phyloP scores from a whole-genome alignment of 2,329 filamentous ascomycete genomes.

The Nemania sp. region DNA sequence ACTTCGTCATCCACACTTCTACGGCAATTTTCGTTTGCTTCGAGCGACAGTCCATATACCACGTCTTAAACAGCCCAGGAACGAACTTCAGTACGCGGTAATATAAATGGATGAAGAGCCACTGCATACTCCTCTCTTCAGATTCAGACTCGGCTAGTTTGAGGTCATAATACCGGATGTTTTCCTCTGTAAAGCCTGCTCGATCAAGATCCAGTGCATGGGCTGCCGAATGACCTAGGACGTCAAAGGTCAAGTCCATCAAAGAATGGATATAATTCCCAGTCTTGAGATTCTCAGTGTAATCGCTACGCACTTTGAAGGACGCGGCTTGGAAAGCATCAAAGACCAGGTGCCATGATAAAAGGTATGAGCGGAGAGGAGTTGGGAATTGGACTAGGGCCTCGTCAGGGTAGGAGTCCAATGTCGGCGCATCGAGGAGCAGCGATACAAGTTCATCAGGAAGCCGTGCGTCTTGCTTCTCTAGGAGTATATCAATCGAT shows the following conservation, averaged over 20 bases:
- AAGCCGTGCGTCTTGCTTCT: constrained; percentile 71
- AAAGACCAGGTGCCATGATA: constrained; percentile 89
- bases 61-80: constrained; percentile 77
- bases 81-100: constrained; percentile 78
- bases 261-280: constrained; percentile 70
- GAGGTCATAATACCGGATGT: constrained; percentile 60
- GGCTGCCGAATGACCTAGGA: constrained; percentile 76
- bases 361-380: constrained; percentile 74
- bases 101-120: constrained; percentile 83
- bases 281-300: constrained; percentile 76
- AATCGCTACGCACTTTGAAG: constrained; percentile 80
- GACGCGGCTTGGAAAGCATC: constrained; percentile 80
- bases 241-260: constrained; percentile 79
- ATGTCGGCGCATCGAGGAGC: constrained; percentile 74
- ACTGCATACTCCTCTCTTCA: constrained; percentile 75
- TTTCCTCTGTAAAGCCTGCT: constrained; percentile 59
- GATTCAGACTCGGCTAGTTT: constrained; percentile 58
- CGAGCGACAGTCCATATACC: constrained; percentile 81
- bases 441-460: constrained; percentile 85
- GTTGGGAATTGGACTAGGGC: constrained; percentile 70
- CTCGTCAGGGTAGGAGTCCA: constrained; percentile 68
- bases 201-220: constrained; percentile 75
- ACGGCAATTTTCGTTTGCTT: constrained; percentile 80
- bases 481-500: constrained; percentile 74
- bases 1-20: constrained; percentile 82